phyloP scores from a whole-genome alignment of 140 eudicot genomes.

The Anethum foeniculum region DNA sequence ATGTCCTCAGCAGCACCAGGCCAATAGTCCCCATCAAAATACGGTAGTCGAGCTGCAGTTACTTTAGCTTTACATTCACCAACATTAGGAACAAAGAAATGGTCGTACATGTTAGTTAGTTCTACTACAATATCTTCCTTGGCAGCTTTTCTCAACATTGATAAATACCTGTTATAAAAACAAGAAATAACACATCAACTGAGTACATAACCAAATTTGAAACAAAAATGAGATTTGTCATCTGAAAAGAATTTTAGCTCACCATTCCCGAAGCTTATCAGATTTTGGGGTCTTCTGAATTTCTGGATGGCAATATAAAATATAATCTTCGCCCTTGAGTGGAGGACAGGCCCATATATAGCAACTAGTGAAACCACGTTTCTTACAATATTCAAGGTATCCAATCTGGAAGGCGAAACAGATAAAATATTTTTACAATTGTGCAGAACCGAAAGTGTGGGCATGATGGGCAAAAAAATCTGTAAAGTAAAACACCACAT shows the following conservation, averaged over 20 bases:
- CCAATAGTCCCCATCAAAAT: slow-evolving; percentile 98
- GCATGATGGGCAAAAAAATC: background rate
- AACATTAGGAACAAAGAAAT: slow-evolving; percentile 64
- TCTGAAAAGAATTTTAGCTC: slow-evolving; percentile 19
- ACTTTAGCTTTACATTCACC: slow-evolving; percentile 96
- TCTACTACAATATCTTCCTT: slow-evolving; percentile 75
- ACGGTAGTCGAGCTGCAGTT: slow-evolving; percentile 90
- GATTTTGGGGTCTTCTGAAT: slow-evolving; percentile 97
- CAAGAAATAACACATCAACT: slow-evolving; percentile 3
- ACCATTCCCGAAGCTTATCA: slow-evolving; percentile 95
- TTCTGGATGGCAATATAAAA: slow-evolving; percentile 95
- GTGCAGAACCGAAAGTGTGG: background rate
- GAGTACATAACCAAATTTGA: background rate
- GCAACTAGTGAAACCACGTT: slow-evolving; percentile 92
- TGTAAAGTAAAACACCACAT: background rate
- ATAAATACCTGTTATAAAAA: slow-evolving; percentile 57
- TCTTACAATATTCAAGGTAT: slow-evolving; percentile 76
- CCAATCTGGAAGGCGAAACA: slow-evolving; percentile 55
- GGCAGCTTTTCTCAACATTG: slow-evolving; percentile 81
- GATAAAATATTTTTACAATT: background rate
- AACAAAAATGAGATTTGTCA: background rate
- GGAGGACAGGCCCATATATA: slow-evolving; percentile 99
- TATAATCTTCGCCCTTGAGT: slow-evolving; percentile 96
- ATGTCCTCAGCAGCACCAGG: slow-evolving; percentile 99
- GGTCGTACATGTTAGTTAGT: slow-evolving; percentile 79